phyloP scores from a whole-genome alignment of 2,329 filamentous ascomycete species.

The Pestalotiopsis sp. region DNA sequence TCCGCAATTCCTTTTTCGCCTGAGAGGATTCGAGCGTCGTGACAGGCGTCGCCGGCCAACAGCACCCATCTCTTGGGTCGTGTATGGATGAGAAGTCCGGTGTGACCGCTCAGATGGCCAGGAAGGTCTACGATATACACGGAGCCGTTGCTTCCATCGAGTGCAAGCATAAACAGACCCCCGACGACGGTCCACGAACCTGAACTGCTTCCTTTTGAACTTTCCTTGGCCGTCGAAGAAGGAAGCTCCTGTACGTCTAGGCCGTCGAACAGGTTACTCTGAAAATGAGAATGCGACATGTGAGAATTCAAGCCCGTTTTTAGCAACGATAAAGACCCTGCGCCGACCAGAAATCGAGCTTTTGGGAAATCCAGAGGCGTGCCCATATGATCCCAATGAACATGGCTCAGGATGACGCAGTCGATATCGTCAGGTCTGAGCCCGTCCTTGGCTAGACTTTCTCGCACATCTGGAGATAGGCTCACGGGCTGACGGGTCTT shows the following conservation, averaged over 20 bases:
- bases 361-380: slow-evolving; percentile 53
- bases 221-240: slow-evolving; percentile 22
- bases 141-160: slow-evolving; percentile 46
- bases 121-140: slow-evolving; percentile 52
- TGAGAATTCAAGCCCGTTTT: slow-evolving; percentile 21
- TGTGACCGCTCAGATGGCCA: slow-evolving; percentile 53
- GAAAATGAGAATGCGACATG: slow-evolving; percentile 27
- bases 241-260: slow-evolving; percentile 39
- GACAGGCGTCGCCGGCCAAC: slow-evolving; percentile 56
- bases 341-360: slow-evolving; percentile 53
- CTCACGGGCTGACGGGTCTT: neutral
- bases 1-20: slow-evolving; percentile 55
- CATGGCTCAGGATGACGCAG: slow-evolving; percentile 49
- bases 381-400: slow-evolving; percentile 63
- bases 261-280: slow-evolving; percentile 31
- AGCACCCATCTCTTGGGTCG: slow-evolving; percentile 45
- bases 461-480: neutral
- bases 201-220: neutral
- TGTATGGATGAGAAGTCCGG: slow-evolving; percentile 50
- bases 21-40: slow-evolving; percentile 52
- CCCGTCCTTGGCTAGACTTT: neutral
- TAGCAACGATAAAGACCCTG: slow-evolving; percentile 46
- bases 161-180: slow-evolving; percentile 37
- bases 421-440: slow-evolving; percentile 25
- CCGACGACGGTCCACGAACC: neutral